Evolutionary conservation across 1,284 basidiomycete species (phyloP).

Genomic region (Pseudozyma thailandica): DNA sequence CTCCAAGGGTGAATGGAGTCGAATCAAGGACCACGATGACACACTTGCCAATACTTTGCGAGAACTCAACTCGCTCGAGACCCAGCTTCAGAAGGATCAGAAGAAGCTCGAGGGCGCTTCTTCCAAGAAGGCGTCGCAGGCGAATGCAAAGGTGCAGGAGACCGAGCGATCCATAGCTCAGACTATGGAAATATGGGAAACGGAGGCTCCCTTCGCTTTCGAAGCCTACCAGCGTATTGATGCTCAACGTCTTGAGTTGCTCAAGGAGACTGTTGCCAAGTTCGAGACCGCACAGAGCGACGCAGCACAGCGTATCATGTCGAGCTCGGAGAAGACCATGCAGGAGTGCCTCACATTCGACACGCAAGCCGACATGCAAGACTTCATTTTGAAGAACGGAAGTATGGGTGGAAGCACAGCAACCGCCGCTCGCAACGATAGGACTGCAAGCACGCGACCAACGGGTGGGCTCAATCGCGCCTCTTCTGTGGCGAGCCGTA

Average conservation of each 20-base stretch:
- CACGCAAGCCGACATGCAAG: conserved; percentile 58
- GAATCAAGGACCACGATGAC: conserved; percentile 60
- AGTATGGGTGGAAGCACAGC: conserved; percentile 1
- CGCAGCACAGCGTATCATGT: conserved; percentile 56
- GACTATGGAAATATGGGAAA: conserved; percentile 56
- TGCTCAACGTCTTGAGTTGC: conserved; percentile 54
- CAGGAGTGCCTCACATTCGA: conserved; percentile 58
- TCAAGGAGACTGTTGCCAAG: conserved; percentile 61
- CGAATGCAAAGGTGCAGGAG: conserved; percentile 52
- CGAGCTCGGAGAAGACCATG: conserved; percentile 59
- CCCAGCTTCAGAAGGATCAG: conserved; percentile 62
- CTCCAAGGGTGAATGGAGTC: conserved; percentile 57
- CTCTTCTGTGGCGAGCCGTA: conserved; percentile 38
- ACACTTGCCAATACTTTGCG: conserved; percentile 51
- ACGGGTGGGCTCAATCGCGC: conserved; percentile 18
- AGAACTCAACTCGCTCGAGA: conserved; percentile 63
- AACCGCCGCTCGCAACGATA: conserved; percentile 21
- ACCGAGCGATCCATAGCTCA: conserved; percentile 54
- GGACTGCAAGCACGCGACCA: conserved; percentile 15
- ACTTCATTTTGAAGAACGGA: conserved; percentile 57
- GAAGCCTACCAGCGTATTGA: conserved; percentile 63
- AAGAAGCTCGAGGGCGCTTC: conserved; percentile 61
- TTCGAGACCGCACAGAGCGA: conserved; percentile 62
- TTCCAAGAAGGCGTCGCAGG: conserved; percentile 54
- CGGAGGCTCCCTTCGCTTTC: conserved; percentile 56